Base-by-base conservation (phyloP, 768 basidiomycete genomes). In the Leucosporidium yakuticum region DNA sequence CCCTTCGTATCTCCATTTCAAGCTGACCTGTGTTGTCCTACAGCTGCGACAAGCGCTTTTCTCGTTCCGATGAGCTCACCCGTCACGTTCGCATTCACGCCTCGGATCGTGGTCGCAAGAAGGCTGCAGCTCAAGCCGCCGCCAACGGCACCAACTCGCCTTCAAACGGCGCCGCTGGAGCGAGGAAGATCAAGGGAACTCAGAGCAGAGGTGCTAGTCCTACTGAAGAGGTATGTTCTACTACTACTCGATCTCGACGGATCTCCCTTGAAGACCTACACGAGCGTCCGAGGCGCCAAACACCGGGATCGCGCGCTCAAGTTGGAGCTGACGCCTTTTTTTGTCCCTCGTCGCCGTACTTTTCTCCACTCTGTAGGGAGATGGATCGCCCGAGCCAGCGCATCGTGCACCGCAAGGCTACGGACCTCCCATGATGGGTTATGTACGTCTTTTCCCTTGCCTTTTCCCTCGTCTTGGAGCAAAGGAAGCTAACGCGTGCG, bases 11-110 rank as follows among this genome's bases (percentile, higher is more conserved):
- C n/a, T 1, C 6, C 15, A 36, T 12, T 36, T 12, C 34, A 23
- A 19, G 31, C 32, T 57, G 20, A 57, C 19, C 20, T 4, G 34
- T n/a, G 23, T 4, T 20, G 2, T 59, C 4, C 11, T 4, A 31
- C 68, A 73, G 71, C n/a, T 99, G 95, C 84, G 94, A 96, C 80
- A 99, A 98, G 79, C 88, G 93, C 8, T 99, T 99, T 79, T 93
- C 91, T 23, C 87, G 95, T 67, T 92, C 91, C n/a, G 95, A 99
- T 82, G 95, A 99, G 80, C 85, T 99, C 71, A 99, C 95, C 34
- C 85, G 95, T 65, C 95, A 99, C 77, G 88, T 90, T 0, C 85
- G 95, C 57, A 99, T 98, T 73, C 95, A 99, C 79, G 64, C 67
- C 77, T 50, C 75, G 73, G 68, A 69, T 29, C 53, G 70, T 34